A percentile compares a stretch with the other conserved stretches of the same genome.
Conservation (phyloP, 371 early-diverging fungal species). For the Amoeboaphelidium protococcarum region DNA sequence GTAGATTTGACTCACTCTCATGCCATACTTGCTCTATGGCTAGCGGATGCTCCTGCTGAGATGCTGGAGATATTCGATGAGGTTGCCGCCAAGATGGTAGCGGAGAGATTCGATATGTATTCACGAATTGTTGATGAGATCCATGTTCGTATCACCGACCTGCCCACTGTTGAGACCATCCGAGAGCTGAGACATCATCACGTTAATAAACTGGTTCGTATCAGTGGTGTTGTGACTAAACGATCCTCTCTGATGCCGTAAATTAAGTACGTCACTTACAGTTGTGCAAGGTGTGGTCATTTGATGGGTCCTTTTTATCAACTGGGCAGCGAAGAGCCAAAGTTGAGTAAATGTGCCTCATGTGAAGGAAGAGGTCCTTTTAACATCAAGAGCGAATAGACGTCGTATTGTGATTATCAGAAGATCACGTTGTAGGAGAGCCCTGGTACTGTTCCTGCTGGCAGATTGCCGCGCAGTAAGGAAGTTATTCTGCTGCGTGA, state of each 20-base stretch:
- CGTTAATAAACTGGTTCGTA: slow-evolving; percentile 76
- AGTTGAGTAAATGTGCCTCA: slow-evolving; percentile 60
- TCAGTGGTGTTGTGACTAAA: slow-evolving; percentile 87
- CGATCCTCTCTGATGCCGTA: slow-evolving; percentile 90
- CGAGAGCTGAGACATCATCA: slow-evolving; percentile 73
- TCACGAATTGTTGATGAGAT: slow-evolving; percentile 62
- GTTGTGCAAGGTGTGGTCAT: slow-evolving; percentile 84
- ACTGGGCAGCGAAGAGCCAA: slow-evolving; percentile 54
- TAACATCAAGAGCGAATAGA: slow-evolving; percentile 38
- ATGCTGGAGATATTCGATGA: slow-evolving; percentile 74
- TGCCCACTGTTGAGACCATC: slow-evolving; percentile 59
- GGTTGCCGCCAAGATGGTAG: slow-evolving; percentile 69
- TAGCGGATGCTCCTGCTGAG: slow-evolving; percentile 61
- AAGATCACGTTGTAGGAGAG: slow-evolving; percentile 92
- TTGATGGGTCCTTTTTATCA: slow-evolving; percentile 89
- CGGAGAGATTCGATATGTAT: slow-evolving; percentile 74
- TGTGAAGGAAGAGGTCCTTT: slow-evolving; percentile 92
- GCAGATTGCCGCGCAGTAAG: slow-evolving; percentile 82
- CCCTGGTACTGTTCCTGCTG: slow-evolving; percentile 92
- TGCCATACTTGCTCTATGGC: slow-evolving; percentile 53
- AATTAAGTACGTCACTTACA: slow-evolving; percentile 86
- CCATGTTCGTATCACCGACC: slow-evolving; percentile 75
- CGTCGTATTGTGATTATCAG: slow-evolving; percentile 95
- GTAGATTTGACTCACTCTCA: slow-evolving; percentile 43
- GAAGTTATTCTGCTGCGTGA: slow-evolving; percentile 92